phyloP scores from a whole-genome alignment of 83 land plant species.

The Picea engelmannii region DNA sequence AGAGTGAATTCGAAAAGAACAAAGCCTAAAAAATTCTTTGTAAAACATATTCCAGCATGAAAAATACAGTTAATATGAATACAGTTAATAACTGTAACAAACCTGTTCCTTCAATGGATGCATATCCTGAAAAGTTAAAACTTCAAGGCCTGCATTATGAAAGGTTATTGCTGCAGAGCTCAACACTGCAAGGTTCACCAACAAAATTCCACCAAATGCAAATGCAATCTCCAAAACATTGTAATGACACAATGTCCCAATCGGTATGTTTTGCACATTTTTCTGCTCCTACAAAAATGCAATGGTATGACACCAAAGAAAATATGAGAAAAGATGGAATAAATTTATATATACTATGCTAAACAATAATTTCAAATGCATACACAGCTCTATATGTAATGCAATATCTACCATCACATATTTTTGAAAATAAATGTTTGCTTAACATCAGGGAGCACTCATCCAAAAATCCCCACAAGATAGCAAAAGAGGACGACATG shows the following conservation, averaged over 20 bases:
- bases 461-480: too few relatives aligned
- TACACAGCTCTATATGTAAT: too few relatives aligned
- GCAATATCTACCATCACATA: too few relatives aligned
- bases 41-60: too few relatives aligned
- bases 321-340: background rate
- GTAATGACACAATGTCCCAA: constrained; percentile 39
- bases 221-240: constrained; percentile 50
- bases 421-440: too few relatives aligned
- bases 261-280: constrained; percentile 24
- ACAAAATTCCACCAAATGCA: constrained; percentile 55
- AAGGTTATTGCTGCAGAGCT: constrained; percentile 73
- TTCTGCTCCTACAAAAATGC: constrained; percentile 29
- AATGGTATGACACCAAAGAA: background rate
- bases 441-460: too few relatives aligned
- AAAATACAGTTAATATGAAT: too few relatives aligned
- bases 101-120: constrained; percentile 85
- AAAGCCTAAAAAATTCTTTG: too few relatives aligned
- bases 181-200: constrained; percentile 73
- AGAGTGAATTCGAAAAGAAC: too few relatives aligned
- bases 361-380: background rate
- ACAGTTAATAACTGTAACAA: background rate
- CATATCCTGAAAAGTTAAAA: constrained; percentile 84
- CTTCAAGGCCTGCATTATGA: constrained; percentile 63
- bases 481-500: too few relatives aligned
- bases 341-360: background rate